Evolutionary conservation across 805 yeast species (phyloP).

Genomic region (Diddensiella santjacobensis): DNA sequence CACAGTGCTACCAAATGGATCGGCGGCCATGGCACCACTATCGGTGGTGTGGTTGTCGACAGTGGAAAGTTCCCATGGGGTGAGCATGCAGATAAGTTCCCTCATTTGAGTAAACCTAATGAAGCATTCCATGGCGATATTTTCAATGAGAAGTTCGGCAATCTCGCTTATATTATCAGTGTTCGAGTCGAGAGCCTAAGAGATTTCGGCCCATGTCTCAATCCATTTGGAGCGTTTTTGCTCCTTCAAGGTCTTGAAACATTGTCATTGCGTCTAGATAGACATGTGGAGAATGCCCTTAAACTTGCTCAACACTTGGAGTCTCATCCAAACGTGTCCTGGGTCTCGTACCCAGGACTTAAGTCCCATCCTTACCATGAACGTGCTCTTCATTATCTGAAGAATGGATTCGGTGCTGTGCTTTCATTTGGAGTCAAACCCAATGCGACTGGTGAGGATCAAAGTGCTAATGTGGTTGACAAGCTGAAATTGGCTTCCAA

Average conservation of each 20-base stretch:
- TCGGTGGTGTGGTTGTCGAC: conserved; percentile 88
- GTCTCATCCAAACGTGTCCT: conserved; percentile 59
- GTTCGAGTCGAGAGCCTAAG: conserved; percentile 81
- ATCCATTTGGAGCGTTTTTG: conserved; percentile 85
- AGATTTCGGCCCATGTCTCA: conserved; percentile 86
- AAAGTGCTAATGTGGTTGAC: conserved; percentile 84
- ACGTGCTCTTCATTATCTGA: conserved; percentile 76
- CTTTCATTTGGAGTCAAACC: conserved; percentile 84
- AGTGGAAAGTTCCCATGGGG: conserved; percentile 92
- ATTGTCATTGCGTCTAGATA: conserved; percentile 85
- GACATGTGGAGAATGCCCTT: conserved; percentile 82
- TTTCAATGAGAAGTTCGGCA: conserved; percentile 77
- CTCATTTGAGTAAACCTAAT: conserved; percentile 86
- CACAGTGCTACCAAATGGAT: conserved; percentile 98
- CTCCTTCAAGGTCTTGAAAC: conserved; percentile 92
- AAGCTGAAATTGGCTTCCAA: conserved; percentile 79
- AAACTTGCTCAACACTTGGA: conserved; percentile 76
- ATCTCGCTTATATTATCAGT: conserved; percentile 72
- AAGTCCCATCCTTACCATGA: conserved; percentile 74
- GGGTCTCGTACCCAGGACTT: conserved; percentile 94
- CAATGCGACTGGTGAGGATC: conserved; percentile 56
- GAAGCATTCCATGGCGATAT: conserved; percentile 92
- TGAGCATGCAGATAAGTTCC: conserved; percentile 79
- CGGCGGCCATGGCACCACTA: conserved; percentile 94
- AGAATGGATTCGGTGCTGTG: conserved; percentile 80